Base-by-base conservation (phyloP, 192 early-diverging fungal genomes). In the Phlyctochytrium bullatum region DNA sequence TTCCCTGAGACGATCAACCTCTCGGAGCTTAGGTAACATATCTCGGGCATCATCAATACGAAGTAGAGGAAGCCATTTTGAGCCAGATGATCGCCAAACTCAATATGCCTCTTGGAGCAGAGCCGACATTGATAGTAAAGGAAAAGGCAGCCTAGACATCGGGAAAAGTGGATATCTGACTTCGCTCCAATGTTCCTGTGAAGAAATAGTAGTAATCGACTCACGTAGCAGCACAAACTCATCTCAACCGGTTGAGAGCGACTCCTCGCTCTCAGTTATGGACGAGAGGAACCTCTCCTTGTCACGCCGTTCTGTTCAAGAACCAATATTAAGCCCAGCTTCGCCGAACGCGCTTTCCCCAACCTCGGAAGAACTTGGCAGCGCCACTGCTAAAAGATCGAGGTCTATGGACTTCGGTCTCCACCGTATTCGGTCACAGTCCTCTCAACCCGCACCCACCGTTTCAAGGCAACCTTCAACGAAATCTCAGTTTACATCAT, bases 381-480 rank as follows among this genome's bases (percentile, higher is more conserved):
- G 12, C 40, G 40, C n/a, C 40, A 50, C 10, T n/a, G 6, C 54
- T 6, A 73, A 33, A 28, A 24, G 71, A 61, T 74, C 73, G 16
- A 59, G 67, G 32, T 74, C 73, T 1, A 34, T 74, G 34, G 73
- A 74, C 59, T 74, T 61, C 57, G 35, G 64, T 36, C 12, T 65
- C 10, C 30, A 74, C 36, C 54, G 54, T 25, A 28, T 57, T 6
- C 54, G 54, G 12, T 28, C 54, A 57, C 6, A 6, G 6, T 57
- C 54, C 4, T 28, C 54, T 20, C 54, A 14, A 27, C 54, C 54
- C 16, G 12, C 54, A 57, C 27, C 54, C 4, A 10, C 40, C 10
- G 20, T 28, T 10, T 6, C 54, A 24, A 10, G 4, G 6, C 54
- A 14, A 27, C 54, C 54, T 6, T 14, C 20, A 14, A 24, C 27